Evolutionary conservation across 768 basidiomycete genomes (phyloP), one percentile per base, ranked within the genome.

Genomic region (Clathrus columnatus): DNA sequence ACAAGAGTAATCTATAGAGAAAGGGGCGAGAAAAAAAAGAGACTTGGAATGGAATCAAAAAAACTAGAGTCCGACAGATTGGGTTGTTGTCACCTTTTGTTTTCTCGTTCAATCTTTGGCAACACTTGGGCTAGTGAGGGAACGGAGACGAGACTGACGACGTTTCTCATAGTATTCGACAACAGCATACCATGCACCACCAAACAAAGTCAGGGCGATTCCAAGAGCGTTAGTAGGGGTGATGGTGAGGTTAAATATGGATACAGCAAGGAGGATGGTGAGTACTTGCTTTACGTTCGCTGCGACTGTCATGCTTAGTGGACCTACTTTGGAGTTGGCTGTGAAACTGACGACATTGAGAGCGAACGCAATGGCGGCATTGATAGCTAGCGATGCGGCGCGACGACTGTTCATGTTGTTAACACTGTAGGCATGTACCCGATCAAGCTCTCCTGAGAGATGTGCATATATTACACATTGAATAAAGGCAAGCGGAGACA

Each of bases 291-390:
- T 97, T 50, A 95, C 84, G 67, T 93, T 92, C 51, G 83, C 89
- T 57, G 91, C 89, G 47, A 95, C 91, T 8, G 87, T 90, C 87
- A 94, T 95, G 47, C 85, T 87, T 60, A 95, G 66, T 11, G 92
- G 84, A 1, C 93, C 92, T 0, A 91, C 84, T 65, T 87, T 84
- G 69, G 85, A 85, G 71, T 98, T 99, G n/a, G 96, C 90, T 41
- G 88, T 89, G 65, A 99, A 96, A 66, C 87, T 90, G 55, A 96
- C 89, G 2, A 97, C 82, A n/a, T n/a, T n/a, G n/a, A n/a, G n/a
- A n/a, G n/a, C n/a, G 79, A 96, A 97, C 3, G 96, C 96, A 63
- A 98, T 82, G 14, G 75, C 65, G 0, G 93, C 95, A 62, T 98
- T 99, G 30, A 86, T 63, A 4, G 81, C 60, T 45, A 98, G 69